Base-by-base conservation (phyloP, 202 grass and related monocot genomes). In the Digitaria exilis region DNA sequence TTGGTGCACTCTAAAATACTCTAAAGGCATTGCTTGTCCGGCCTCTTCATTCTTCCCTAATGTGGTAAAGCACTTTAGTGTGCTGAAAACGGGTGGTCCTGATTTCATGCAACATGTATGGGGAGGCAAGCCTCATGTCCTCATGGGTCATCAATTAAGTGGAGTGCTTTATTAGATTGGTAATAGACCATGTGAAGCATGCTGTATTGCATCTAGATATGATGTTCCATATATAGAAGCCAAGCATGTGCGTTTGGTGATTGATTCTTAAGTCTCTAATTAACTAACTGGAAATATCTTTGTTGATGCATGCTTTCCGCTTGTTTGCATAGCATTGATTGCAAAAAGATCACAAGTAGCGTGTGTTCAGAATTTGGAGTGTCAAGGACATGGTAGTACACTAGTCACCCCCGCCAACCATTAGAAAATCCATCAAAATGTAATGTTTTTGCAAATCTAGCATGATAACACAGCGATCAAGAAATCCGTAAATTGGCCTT, bases 181-280 rank as follows among this genome's bases (percentile, higher is more conserved):
- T 24, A 79, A 52, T 80, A 34, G 57, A 41, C 9, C 81, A 84
- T 62, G 87, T 84, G 87, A 68, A 75, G 30, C 66, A 84, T 79
- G 68, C 78, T 82, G 9, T 30, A 35, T 11, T 50, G 15, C 37
- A 39, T 7, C 37, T 39, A 39, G 37, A 39, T 39, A 39, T 39
- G 18, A 28, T 62, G 81, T 88, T 75, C 42, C 76, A 80, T n/a
- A n/a, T n/a, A n/a, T 84, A 21, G n/a, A 84, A 76, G 70, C 77
- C 43, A 79, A 62, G 69, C 76, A 76, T 79, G 60, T 25, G 30
- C 31, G 32, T 75, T 46, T 75, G 76, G 75, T 80, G 81, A 34
- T n/a, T 80, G 74, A 74, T 79, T 66, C 21, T 24, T 24, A 35
- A 82, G 73, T 25, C 71, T 71, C 9, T 18, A 55, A n/a, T n/a